Evolutionary conservation across 1,139 yeast genomes (phyloP).

Genomic region (Entelexis paramagnoliae): DNA sequence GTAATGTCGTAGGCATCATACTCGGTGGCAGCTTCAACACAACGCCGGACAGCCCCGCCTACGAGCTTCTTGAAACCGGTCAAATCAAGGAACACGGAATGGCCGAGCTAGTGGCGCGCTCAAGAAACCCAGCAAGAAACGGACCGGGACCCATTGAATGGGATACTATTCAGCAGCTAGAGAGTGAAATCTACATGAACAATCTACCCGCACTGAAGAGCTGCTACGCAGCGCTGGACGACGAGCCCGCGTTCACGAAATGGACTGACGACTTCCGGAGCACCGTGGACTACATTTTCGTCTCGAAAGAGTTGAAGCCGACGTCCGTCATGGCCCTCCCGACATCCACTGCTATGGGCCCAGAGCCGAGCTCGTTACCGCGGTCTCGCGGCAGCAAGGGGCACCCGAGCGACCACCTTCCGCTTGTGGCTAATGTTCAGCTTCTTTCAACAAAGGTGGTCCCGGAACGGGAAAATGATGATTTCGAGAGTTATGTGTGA

Average conservation of each 20-base stretch:
- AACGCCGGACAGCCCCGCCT: constrained; percentile 19
- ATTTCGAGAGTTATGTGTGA: no score
- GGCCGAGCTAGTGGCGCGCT: no score
- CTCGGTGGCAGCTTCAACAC: constrained; percentile 23
- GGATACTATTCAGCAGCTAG: no score
- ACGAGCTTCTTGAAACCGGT: neutral
- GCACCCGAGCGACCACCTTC: constrained; percentile 24
- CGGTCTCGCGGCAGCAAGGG: constrained; percentile 2
- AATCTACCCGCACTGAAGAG: neutral
- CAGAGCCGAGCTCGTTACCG: constrained; percentile 21
- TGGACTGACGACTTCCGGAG: constrained; percentile 22
- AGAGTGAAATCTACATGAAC: no score
- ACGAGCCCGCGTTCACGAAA: constrained; percentile 23
- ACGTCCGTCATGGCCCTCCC: constrained; percentile 17
- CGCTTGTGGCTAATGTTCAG: constrained; percentile 6
- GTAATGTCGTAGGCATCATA: neutral
- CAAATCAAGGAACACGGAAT: no score
- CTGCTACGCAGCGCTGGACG: constrained; percentile 9
- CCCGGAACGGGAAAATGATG: no score
- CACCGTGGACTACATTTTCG: constrained; percentile 22
- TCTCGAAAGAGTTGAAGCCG: neutral
- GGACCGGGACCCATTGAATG: no score
- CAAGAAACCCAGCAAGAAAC: no score
- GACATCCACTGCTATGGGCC: constrained; percentile 14
- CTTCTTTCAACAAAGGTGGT: no score